These are phyloP conservation scores for Pyricularia sp. DNA, from an alignment of 2,329 filamentous ascomycete species.

Conservation along the genomic window DNA sequence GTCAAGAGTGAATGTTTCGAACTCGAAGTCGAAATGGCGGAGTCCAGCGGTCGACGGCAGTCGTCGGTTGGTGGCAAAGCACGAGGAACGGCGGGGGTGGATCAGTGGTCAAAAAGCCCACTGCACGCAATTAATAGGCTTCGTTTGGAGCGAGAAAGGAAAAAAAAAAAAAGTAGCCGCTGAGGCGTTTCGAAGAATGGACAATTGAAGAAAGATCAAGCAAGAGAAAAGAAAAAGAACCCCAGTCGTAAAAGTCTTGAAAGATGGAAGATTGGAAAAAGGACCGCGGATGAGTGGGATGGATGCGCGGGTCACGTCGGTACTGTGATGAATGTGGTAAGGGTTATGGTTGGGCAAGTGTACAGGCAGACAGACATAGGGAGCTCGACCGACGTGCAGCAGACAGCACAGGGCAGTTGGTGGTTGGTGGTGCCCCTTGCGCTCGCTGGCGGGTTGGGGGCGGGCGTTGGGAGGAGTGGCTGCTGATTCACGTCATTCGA, in stretches of 20 bases:
- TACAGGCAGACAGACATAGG: neutral
- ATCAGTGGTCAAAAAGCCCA: neutral
- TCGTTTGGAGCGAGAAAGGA: neutral
- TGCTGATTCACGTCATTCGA: conserved; percentile 4
- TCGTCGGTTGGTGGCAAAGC: neutral
- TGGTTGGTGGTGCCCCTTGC: neutral
- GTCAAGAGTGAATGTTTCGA: neutral
- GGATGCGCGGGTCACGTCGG: neutral
- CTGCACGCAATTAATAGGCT: neutral
- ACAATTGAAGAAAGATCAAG: neutral
- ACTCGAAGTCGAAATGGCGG: neutral
- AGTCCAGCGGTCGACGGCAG: neutral
- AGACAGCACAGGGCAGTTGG: neutral
- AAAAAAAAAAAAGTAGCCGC: neutral
- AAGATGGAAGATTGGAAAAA: neutral
- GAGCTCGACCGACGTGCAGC: neutral
- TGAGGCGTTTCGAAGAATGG: neutral
- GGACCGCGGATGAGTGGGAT: neutral
- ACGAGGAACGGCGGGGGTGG: neutral
- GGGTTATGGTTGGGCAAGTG: neutral
- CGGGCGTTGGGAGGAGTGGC: conserved; percentile 2
- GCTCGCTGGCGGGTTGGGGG: neutral
- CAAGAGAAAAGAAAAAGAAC: neutral
- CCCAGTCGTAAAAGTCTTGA: neutral
- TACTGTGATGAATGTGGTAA: neutral